Conservation (phyloP, 768 basidiomycete genomes). For the Tulasnella sp. region DNA sequence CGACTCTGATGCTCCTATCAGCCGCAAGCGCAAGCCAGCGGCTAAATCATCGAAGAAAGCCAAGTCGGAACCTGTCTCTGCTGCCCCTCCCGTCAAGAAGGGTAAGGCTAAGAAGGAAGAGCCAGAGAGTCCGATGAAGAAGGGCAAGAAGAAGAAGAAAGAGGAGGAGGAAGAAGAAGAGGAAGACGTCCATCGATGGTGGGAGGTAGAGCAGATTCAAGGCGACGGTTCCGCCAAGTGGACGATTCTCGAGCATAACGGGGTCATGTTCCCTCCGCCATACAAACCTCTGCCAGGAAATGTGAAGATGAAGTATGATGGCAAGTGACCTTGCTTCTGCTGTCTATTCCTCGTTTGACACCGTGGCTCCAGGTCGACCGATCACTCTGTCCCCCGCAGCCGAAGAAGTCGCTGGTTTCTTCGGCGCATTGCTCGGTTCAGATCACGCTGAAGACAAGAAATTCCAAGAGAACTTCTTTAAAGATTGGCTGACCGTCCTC, state of each 20-base stretch:
- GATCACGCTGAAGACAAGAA: conserved; percentile 86
- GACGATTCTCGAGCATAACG: conserved; percentile 92
- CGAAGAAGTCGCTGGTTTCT: conserved; percentile 98
- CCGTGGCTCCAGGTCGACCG: conserved; percentile 59
- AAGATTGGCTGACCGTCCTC: conserved; percentile 80
- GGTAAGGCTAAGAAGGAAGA: conserved; percentile 55
- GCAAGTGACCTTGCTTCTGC: conserved; percentile 50
- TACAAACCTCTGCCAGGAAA: conserved; percentile 81
- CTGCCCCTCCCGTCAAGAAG: conserved; percentile 22
- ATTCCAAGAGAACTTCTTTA: conserved; percentile 96
- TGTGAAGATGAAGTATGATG: conserved; percentile 95
- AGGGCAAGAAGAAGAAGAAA: conserved; percentile 57
- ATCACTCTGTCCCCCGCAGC: conserved; percentile 80
- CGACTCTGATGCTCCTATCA: conserved; percentile 15
- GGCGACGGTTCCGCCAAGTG: conserved; percentile 85
- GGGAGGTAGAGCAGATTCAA: conserved; percentile 73
- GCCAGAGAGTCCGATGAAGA: conserved; percentile 42
- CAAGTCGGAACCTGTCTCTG: conserved; percentile 24
- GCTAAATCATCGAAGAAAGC: conserved; percentile 41
- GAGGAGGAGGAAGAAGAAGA: conserved; percentile 71
- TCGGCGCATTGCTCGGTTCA: conserved; percentile 87
- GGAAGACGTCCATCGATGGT: conserved; percentile 81
- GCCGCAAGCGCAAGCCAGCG: conserved; percentile 30
- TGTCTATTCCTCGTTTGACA: conserved; percentile 6
- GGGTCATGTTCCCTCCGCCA: conserved; percentile 93